Evolutionary conservation across 805 yeast genomes (phyloP).

Genomic region (Yamadazyma scolyti): DNA sequence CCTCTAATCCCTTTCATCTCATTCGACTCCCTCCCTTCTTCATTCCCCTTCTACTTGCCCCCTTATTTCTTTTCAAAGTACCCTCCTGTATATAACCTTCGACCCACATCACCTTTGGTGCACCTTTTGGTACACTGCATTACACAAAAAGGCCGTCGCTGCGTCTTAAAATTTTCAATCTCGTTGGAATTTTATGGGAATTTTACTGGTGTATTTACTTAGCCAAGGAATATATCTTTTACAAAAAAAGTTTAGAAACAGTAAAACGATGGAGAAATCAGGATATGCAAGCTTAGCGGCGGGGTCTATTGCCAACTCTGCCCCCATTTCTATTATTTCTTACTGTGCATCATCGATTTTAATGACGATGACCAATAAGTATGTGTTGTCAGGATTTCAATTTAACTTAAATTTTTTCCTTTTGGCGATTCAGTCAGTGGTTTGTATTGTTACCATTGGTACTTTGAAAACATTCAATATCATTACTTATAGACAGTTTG

Average conservation of each 20-base stretch:
- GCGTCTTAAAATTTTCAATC: no score
- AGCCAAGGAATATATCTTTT: constrained; percentile 31
- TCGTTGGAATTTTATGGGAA: constrained; percentile 37
- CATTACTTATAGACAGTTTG: constrained; percentile 83
- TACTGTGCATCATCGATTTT: constrained; percentile 93
- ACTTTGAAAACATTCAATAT: constrained; percentile 69
- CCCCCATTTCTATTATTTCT: constrained; percentile 66
- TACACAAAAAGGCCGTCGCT: no score
- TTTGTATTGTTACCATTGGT: constrained; percentile 72
- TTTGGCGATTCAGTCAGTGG: constrained; percentile 82
- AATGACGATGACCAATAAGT: constrained; percentile 97
- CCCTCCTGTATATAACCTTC: no score
- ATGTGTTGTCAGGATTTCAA: constrained; percentile 71
- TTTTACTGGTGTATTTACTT: constrained; percentile 35
- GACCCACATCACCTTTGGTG: no score
- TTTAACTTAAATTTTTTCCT: constrained; percentile 84
- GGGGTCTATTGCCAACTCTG: constrained; percentile 46
- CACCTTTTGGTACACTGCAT: no score
- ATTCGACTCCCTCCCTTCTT: no score
- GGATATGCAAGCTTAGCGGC: constrained; percentile 18
- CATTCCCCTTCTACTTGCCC: no score
- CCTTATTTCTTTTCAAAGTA: no score
- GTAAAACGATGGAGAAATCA: constrained; percentile 29
- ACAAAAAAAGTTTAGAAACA: constrained; percentile 17
- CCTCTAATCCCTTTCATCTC: no score